Evolutionary conservation across 495 filamentous ascomycete species (phyloP), one percentile per base, ranked within the genome.

Genomic region (Aspergillus steynii): DNA sequence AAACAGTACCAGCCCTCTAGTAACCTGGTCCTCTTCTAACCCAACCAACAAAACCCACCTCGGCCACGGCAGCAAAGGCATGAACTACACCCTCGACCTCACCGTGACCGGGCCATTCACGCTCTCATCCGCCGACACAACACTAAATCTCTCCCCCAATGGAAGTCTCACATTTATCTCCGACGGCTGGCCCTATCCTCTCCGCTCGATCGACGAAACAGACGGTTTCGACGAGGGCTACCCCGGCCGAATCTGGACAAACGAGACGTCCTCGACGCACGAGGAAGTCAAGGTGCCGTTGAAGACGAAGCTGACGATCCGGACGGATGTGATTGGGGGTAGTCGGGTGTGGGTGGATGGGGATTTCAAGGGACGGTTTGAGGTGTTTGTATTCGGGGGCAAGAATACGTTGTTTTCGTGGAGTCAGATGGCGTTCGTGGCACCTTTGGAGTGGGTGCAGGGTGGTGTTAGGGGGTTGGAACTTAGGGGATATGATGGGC

Each of bases 401-500:
- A 71, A 73, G 61, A 85, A 85, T 62, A 69, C 61, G 7, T 42
- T 74, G 28, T 77, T 80, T 50, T 82, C 79, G 5, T 85, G 82
- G 82, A 82, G 78, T 54, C 82, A 84, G 63, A 84, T 84, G 82
- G 81, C 82, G 9, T 81, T 85, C 65, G 81, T 85, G 10, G 81
- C 82, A 5, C 82, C 82, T 3, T 48, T 85, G 20, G 71, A 80
- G 3, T 61, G 56, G 45, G 29, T 68, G 8, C 50, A 51, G 5
- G 53, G 45, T 32, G 20, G 5, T 59, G 9, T 61, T 12, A 28
- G 29, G 48, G 29, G 48, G 14, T 25, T 59, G 48, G 20, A 29
- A 0, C 29, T 59, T 5, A 45, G 31, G 28, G 56, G 32, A 2
- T 59, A 52, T 15, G 25, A 52, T 45, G 48, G 56, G 7, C n/a